These are phyloP conservation scores for Styphnolobium japonicum DNA, from an alignment of 306 rosid species.

Conservation along the genomic window DNA sequence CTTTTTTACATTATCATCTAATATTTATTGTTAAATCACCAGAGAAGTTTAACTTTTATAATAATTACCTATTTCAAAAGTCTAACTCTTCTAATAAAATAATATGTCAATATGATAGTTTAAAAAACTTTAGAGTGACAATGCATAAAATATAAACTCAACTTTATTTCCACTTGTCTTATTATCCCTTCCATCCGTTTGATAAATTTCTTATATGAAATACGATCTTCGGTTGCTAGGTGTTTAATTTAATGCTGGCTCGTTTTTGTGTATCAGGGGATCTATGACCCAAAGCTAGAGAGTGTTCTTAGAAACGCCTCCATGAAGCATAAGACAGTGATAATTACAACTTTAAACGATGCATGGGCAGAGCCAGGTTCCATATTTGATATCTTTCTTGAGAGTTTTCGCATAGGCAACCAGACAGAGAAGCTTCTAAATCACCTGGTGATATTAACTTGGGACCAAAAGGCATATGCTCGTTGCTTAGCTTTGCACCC, in stretches of 20 bases:
- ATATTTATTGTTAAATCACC: too few species aligned
- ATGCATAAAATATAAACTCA: too few species aligned
- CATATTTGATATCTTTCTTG: constrained; percentile 68
- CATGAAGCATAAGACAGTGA: constrained; percentile 58
- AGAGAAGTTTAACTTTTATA: too few species aligned
- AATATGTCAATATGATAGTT: too few species aligned
- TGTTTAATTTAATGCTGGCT: not conserved
- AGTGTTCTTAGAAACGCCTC: constrained; percentile 52
- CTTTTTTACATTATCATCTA: too few species aligned
- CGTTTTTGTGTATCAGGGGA: not conserved
- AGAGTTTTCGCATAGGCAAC: constrained; percentile 67
- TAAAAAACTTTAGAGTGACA: too few species aligned
- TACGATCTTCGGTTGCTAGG: not conserved
- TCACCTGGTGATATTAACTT: constrained; percentile 62
- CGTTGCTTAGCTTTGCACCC: constrained; percentile 65
- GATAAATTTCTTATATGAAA: not conserved
- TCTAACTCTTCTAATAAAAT: too few species aligned
- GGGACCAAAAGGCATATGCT: constrained; percentile 65
- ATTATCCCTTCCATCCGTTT: not conserved
- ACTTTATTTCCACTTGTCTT: too few species aligned
- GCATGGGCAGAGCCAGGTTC: constrained; percentile 90
- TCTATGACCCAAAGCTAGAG: constrained; percentile 29
- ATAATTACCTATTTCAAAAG: too few species aligned
- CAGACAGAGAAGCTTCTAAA: constrained; percentile 52
- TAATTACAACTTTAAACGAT: constrained; percentile 71